A percentile compares a stretch with the other conserved stretches of the same genome.
phyloP scores from a whole-genome alignment of 2,329 filamentous ascomycete species.

The Aspergillus pseudoterreus region DNA sequence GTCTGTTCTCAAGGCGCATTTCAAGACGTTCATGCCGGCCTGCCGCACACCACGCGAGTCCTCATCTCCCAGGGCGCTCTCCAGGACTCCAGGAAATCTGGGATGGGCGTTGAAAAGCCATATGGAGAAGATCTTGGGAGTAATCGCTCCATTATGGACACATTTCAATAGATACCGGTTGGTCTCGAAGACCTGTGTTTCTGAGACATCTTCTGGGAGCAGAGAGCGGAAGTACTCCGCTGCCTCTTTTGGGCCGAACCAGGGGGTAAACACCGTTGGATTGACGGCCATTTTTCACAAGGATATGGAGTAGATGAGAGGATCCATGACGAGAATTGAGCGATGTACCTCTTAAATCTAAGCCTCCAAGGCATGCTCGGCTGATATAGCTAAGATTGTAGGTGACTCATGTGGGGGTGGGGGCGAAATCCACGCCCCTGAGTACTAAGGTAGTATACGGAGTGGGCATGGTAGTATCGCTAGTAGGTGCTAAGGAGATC shows the following conservation, averaged over 20 bases:
- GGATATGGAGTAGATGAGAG: background rate
- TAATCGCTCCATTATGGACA: background rate
- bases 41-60: background rate
- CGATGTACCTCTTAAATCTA: background rate
- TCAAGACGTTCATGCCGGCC: background rate
- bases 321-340: background rate
- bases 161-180: background rate
- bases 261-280: background rate
- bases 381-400: too few relatives aligned
- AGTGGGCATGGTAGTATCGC: too few relatives aligned
- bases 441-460: too few relatives aligned
- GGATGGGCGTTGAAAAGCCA: background rate
- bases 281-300: background rate
- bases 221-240: background rate
- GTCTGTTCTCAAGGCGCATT: background rate
- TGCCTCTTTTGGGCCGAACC: conserved; percentile 3
- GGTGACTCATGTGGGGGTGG: background rate
- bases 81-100: background rate
- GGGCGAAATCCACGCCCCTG: background rate
- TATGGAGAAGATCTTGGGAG: background rate
- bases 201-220: background rate
- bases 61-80: background rate
- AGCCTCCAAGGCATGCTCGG: background rate
- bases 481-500: too few relatives aligned
- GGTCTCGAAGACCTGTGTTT: background rate